These are phyloP conservation scores for Boletellus ananiceps DNA, from an alignment of 768 basidiomycete genomes.

Conservation along the genomic window DNA sequence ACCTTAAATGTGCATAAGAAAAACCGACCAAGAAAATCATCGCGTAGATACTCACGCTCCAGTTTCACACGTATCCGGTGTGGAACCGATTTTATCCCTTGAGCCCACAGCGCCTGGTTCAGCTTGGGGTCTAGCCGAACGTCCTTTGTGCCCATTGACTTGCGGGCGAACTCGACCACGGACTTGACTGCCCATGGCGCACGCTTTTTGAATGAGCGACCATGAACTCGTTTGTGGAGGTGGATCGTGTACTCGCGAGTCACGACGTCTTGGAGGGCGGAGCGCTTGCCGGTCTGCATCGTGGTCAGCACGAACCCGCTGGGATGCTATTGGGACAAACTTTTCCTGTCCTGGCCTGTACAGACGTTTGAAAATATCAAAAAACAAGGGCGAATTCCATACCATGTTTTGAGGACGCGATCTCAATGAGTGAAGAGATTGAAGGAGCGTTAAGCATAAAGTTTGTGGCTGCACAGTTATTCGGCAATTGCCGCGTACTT, in stretches of 20 bases:
- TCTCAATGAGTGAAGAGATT: conserved; percentile 46
- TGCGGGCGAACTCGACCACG: conserved; percentile 85
- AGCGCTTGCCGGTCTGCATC: conserved; percentile 78
- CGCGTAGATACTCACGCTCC: conserved; percentile 61
- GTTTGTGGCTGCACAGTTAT: conserved; percentile 55
- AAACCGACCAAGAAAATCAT: background rate
- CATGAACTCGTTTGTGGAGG: conserved; percentile 91
- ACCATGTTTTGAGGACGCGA: conserved; percentile 70
- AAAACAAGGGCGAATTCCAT: conserved; percentile 21
- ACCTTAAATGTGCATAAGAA: conserved; percentile 42
- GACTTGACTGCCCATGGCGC: conserved; percentile 97
- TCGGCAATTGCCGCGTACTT: conserved; percentile 32
- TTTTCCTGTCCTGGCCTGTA: conserved; percentile 41
- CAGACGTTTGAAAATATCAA: conserved; percentile 9
- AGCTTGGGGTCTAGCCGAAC: conserved; percentile 93
- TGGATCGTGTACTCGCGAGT: conserved; percentile 99
- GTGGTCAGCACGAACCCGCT: conserved; percentile 1
- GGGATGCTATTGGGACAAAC: conserved; percentile 28
- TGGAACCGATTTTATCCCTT: conserved; percentile 91
- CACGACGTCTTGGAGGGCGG: conserved; percentile 96
- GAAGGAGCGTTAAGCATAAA: conserved; percentile 38
- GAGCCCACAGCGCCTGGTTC: conserved; percentile 94
- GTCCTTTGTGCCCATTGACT: conserved; percentile 93
- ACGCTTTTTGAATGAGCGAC: conserved; percentile 94
- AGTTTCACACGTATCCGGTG: conserved; percentile 90